These are phyloP conservation scores for Letharia lupina DNA, from an alignment of 495 filamentous ascomycete genomes.

Conservation along the genomic window DNA sequence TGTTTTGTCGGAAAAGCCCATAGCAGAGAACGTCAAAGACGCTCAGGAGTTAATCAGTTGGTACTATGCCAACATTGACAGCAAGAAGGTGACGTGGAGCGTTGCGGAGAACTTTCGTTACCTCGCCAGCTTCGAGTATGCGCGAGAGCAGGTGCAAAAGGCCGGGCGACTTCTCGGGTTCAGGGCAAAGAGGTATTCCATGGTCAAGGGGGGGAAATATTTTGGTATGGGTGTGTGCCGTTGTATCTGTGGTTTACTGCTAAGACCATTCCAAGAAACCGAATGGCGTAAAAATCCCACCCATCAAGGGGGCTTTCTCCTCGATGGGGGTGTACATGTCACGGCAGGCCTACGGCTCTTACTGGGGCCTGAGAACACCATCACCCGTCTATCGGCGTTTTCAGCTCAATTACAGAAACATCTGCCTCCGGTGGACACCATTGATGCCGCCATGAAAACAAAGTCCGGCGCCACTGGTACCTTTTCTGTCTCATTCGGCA, in stretches of 20 bases:
- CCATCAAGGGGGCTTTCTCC: slow-evolving; percentile 16
- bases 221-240: slow-evolving; percentile 31
- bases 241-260: not conserved
- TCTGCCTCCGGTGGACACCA: slow-evolving; percentile 1
- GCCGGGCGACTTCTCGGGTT: slow-evolving; percentile 58
- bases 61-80: slow-evolving; percentile 45
- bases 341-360: slow-evolving; percentile 15
- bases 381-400: slow-evolving; percentile 14
- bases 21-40: slow-evolving; percentile 56
- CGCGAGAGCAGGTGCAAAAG: slow-evolving; percentile 45
- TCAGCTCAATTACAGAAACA: slow-evolving; percentile 7
- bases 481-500: slow-evolving; percentile 18
- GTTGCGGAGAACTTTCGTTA: slow-evolving; percentile 77
- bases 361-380: not conserved
- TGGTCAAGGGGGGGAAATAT: slow-evolving; percentile 54
- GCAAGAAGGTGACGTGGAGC: slow-evolving; percentile 44
- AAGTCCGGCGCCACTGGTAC: slow-evolving; percentile 16
- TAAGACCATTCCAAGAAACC: slow-evolving; percentile 39
- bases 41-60: slow-evolving; percentile 55
- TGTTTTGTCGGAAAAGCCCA: slow-evolving; percentile 76
- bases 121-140: slow-evolving; percentile 47
- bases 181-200: slow-evolving; percentile 43
- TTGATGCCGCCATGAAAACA: slow-evolving; percentile 12
- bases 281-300: slow-evolving; percentile 23
- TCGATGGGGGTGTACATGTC: slow-evolving; percentile 17